Evolutionary conservation across 495 filamentous ascomycete species (phyloP).

Genomic region (Pseudoneurospora amorphoporcata): DNA sequence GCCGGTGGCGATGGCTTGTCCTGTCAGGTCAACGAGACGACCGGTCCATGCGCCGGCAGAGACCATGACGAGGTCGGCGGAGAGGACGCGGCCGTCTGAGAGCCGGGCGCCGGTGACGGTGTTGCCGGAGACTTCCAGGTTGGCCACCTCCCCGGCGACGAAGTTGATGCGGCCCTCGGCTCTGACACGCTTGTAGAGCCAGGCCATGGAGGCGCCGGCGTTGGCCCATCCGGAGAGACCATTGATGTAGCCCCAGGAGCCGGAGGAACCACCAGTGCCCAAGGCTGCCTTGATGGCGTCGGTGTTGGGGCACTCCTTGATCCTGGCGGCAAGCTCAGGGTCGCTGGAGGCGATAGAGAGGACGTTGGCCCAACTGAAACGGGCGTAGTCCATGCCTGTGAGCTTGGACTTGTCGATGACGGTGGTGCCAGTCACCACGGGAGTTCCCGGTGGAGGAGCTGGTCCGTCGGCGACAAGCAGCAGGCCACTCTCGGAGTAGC

Average conservation of each 20-base stretch:
- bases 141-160: constrained; percentile 48
- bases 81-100: constrained; percentile 39
- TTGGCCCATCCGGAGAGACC: constrained; percentile 73
- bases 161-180: constrained; percentile 52
- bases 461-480: constrained; percentile 49
- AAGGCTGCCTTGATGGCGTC: constrained; percentile 40
- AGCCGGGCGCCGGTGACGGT: constrained; percentile 45
- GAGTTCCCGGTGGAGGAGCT: not conserved
- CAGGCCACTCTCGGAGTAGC: constrained; percentile 70
- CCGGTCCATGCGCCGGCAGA: constrained; percentile 83
- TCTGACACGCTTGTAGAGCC: constrained; percentile 43
- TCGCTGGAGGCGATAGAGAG: constrained; percentile 25
- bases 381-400: constrained; percentile 54
- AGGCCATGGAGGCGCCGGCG: constrained; percentile 61
- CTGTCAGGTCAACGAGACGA: constrained; percentile 65
- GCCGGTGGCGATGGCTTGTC: constrained; percentile 63
- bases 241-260: constrained; percentile 74
- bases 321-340: constrained; percentile 32
- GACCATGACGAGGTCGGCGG: constrained; percentile 64
- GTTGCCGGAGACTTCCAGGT: constrained; percentile 34
- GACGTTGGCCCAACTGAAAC: constrained; percentile 56
- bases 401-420: constrained; percentile 28
- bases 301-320: constrained; percentile 40
- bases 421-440: constrained; percentile 5
- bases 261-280: constrained; percentile 39